phyloP scores from a whole-genome alignment of 75 land plant species.

The Ceratopteris richardii region DNA sequence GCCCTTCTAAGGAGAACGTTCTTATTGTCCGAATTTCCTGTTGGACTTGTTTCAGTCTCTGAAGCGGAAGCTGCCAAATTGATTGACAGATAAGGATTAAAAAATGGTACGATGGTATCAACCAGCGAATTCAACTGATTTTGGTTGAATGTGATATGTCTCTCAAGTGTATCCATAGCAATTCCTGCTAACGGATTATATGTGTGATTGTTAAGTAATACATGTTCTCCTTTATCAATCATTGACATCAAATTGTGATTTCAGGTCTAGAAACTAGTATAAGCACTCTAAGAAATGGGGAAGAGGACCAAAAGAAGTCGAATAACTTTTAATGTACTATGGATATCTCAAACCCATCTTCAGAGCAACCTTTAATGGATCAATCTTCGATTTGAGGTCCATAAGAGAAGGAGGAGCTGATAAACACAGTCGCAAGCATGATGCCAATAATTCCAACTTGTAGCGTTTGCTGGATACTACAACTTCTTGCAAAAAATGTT shows the following conservation, averaged over 20 bases:
- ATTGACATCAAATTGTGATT: too few relatives aligned
- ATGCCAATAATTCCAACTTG: slow-evolving; percentile 38
- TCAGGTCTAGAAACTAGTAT: not conserved
- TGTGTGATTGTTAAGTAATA: slow-evolving; percentile 17
- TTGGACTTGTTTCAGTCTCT: not conserved
- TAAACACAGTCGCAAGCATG: slow-evolving; percentile 39
- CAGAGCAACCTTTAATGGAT: slow-evolving; percentile 27
- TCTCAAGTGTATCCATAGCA: slow-evolving; percentile 37
- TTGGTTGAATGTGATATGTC: slow-evolving; percentile 21
- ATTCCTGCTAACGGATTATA: slow-evolving; percentile 32
- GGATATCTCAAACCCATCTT: slow-evolving; percentile 44
- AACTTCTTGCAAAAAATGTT: slow-evolving; percentile 30
- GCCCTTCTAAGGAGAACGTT: not conserved
- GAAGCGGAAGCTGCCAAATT: slow-evolving; percentile 9
- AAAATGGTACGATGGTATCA: slow-evolving; percentile 30
- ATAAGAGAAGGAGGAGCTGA: slow-evolving; percentile 35
- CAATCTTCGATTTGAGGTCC: slow-evolving; percentile 18
- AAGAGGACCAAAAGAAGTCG: not conserved
- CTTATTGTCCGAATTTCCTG: not conserved
- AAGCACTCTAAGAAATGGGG: not conserved
- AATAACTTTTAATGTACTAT: not conserved
- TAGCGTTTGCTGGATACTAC: slow-evolving; percentile 35
- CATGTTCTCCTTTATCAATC: not conserved
- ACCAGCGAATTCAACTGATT: slow-evolving; percentile 20
- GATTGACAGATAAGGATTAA: slow-evolving; percentile 21